Base-by-base conservation (phyloP, 148 eudicot genomes). In the Chenopodium berlandieri region DNA sequence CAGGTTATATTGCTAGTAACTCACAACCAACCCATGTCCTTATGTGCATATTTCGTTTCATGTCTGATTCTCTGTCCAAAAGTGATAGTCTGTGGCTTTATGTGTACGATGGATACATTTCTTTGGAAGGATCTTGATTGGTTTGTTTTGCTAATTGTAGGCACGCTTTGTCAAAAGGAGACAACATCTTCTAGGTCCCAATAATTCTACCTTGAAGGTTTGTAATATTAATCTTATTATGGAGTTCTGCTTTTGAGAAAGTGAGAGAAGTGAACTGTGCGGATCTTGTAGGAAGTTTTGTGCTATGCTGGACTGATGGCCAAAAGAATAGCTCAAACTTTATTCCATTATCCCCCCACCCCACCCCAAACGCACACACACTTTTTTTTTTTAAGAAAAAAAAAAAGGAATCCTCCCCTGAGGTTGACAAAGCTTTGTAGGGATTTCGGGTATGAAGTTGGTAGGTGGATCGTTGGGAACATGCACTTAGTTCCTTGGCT, bases 131-230 rank as follows among this genome's bases (percentile, higher is more conserved):
- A 48, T 50, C 70, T 52, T 69, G 63, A 44, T 71, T 44, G 30
- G 37, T 66, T 13, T 75, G 19, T 52, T 17, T 75, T 67, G 70
- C 78, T 83, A 40, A 81, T 74, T 86, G 81, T 91, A 96, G 99
- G 99, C 93, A 63, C 92, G 95, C 22, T 96, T 94, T 88, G 98
- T 96, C 62, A 94, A 96, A 84, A 87, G 98, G 82, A 88, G 99
- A 67, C 99, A 96, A 46, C 97, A 89, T 86, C 94, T 96, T 46
- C 88, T 96, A 75, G 99, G 99, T 56, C 94, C 98, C 32, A 94
- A 92, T 88, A 92, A 94, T 81, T 91, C 97, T 71, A 96, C 97
- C 74, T 85, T 94, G 40, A 96, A 92, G 98, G 99, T 96, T 13
- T 63, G 92, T 89, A 50, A 40, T 75, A 63, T 60, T 71, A 30